phyloP scores from a whole-genome alignment of 2,329 filamentous ascomycete species.

The Fusarium palustre region DNA sequence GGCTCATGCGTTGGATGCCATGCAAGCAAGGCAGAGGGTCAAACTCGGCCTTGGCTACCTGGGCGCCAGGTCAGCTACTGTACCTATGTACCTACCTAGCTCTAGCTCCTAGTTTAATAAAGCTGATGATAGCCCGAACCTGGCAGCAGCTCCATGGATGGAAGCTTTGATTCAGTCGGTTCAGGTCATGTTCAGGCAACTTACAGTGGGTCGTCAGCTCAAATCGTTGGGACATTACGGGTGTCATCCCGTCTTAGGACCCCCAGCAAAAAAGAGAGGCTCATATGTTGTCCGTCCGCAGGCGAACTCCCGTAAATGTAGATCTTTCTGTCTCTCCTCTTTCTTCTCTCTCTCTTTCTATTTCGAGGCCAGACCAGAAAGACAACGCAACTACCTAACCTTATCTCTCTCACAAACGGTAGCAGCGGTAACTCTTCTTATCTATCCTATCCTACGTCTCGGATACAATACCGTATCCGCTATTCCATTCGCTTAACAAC shows the following conservation, averaged over 20 bases:
- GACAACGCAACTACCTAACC: neutral
- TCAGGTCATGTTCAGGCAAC: conserved; percentile 1
- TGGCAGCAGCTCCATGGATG: neutral
- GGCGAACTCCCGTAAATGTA: conserved; percentile 31
- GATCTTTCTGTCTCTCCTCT: conserved; percentile 19
- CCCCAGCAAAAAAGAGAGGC: conserved; percentile 33
- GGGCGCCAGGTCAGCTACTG: neutral
- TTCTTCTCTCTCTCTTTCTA: neutral
- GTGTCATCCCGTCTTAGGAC: conserved; percentile 41
- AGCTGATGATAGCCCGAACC: neutral
- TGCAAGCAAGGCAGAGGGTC: neutral
- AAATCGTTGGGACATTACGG: conserved; percentile 44
- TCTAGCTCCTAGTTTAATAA: neutral
- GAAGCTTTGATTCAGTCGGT: neutral
- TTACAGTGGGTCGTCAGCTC: conserved; percentile 36
- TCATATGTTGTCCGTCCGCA: conserved; percentile 24
- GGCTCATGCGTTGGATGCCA: neutral
- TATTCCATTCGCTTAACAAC: conserved; percentile 14
- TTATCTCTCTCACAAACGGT: conserved; percentile 22
- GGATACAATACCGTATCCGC: conserved; percentile 23
- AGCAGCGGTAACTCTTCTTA: conserved; percentile 1
- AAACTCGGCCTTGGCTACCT: neutral
- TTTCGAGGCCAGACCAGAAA: neutral
- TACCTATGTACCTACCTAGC: too few species aligned
- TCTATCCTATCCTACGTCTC: conserved; percentile 12